phyloP scores from a whole-genome alignment of 192 early-diverging fungal genomes.

The Coemansia sp. region DNA sequence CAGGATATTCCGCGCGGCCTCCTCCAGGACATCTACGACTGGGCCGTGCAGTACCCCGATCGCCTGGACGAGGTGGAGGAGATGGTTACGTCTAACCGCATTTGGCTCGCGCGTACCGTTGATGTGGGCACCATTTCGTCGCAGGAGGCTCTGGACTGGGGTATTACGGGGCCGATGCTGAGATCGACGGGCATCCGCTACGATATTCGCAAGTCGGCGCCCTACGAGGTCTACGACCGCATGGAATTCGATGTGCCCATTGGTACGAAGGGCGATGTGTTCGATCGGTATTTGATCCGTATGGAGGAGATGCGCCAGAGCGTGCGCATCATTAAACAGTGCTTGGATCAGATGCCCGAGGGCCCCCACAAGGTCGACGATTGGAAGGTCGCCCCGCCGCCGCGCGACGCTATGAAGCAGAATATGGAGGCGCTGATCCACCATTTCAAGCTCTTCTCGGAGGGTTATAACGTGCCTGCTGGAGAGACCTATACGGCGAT shows the following conservation, averaged over 20 bases:
- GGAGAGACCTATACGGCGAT: constrained; percentile 98
- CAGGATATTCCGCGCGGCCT: constrained; percentile 91
- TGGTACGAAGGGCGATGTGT: constrained; percentile 93
- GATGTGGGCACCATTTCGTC: constrained; percentile 85
- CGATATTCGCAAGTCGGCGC: constrained; percentile 91
- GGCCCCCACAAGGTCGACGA: constrained; percentile 96
- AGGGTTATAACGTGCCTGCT: constrained; percentile 95
- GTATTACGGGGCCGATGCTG: constrained; percentile 94
- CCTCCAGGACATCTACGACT: constrained; percentile 93
- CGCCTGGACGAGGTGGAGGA: constrained; percentile 96
- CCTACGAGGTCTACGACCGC: constrained; percentile 94
- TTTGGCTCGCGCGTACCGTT: constrained; percentile 90
- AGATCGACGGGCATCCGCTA: constrained; percentile 91
- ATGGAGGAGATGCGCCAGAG: constrained; percentile 99
- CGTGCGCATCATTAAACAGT: constrained; percentile 93
- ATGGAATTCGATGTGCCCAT: constrained; percentile 98
- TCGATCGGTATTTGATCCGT: constrained; percentile 94
- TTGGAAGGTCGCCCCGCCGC: constrained; percentile 94
- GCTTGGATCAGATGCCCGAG: constrained; percentile 93
- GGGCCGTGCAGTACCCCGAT: constrained; percentile 87
- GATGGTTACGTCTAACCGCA: constrained; percentile 87
- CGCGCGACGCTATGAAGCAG: constrained; percentile 94
- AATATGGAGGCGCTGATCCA: constrained; percentile 99
- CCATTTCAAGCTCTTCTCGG: constrained; percentile 99
- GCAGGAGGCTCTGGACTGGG: constrained; percentile 87